Conservation (phyloP, 176 grass and related monocot genomes). For the Cenchrus fungigraminus region DNA sequence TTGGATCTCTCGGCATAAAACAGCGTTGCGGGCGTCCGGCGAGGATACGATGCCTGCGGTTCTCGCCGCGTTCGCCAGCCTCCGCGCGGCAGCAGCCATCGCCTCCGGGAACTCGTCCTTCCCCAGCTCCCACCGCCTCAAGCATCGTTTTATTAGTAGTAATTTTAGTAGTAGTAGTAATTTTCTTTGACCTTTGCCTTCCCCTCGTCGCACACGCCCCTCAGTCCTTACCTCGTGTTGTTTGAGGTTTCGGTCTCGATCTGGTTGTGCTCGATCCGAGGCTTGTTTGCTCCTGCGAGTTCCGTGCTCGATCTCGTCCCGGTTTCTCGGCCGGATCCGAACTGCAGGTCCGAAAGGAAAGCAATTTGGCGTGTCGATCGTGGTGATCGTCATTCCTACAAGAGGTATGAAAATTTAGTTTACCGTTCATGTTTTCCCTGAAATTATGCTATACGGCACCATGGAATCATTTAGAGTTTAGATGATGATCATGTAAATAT, state of each 20-base stretch:
- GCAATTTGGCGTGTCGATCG: neutral
- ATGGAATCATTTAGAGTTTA: neutral
- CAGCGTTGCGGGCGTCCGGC: constrained; percentile 44
- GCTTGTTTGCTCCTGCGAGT: constrained; percentile 34
- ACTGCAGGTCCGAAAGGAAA: neutral
- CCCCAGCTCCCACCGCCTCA: constrained; percentile 61
- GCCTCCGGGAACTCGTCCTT: constrained; percentile 40
- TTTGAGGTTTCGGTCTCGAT: constrained; percentile 32
- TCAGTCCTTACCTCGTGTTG: constrained; percentile 30
- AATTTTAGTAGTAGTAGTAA: constrained; percentile 63
- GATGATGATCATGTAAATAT: neutral
- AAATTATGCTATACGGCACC: neutral
- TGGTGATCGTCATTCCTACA: neutral
- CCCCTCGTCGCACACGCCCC: constrained; percentile 38
- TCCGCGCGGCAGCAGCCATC: constrained; percentile 54
- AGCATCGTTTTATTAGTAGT: constrained; percentile 59
- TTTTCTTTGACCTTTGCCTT: constrained; percentile 66
- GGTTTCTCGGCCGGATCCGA: neutral
- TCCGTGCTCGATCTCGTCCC: constrained; percentile 8
- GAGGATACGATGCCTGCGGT: constrained; percentile 75
- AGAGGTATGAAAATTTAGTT: constrained; percentile 34
- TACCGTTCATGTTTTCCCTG: neutral
- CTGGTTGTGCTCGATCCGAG: constrained; percentile 45
- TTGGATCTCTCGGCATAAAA: constrained; percentile 47
- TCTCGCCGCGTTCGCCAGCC: constrained; percentile 53